Evolutionary conservation across 371 early-diverging fungal species (phyloP), one percentile per base, ranked within the genome.

Genomic region (Enteropsectra breve): DNA sequence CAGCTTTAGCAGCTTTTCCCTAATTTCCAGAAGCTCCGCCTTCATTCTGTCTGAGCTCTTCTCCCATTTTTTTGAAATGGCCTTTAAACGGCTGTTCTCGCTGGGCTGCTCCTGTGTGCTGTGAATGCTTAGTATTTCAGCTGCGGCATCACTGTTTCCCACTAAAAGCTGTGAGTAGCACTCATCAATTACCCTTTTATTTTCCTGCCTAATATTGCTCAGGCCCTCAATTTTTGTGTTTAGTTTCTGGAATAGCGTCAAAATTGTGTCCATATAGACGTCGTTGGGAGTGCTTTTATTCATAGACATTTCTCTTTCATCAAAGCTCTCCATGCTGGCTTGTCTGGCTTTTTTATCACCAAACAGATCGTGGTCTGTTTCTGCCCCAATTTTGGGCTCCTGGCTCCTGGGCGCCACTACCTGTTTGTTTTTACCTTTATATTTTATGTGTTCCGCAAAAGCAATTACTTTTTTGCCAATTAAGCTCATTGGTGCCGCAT

Each of bases 191-290:
- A 47, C 23, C 43, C 2, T 4, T 21, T 34, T 28, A 5, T 66
- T 58, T 28, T 24, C 23, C 5, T 28, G 11, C 30, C 32, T 66
- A 1, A 30, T 23, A 26, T 15, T 64, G 28, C 6, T 11, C 3
- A 66, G 46, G 13, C 6, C 2, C 2, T 28, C 45, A 3, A 66
- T 3, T 21, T 66, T 66, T 3, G 4, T 8, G 50, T 47, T 66
- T 2, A 66, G 29, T 13, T 23, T n/a, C 50, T 38, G 21, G 38
- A 59, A 56, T 3, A 56, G 43, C 2, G 55, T 58, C 2, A 66
- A 2, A 15, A 53, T 49, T 6, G 56, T 18, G 3, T n/a, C 23
- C 45, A 66, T 53, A 30, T 66, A 66, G 1, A 66, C 61, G 23
- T 62, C 52, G 43, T n/a, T n/a, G n/a, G n/a, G n/a, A n/a, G n/a